Base-by-base conservation (phyloP, 495 filamentous ascomycete genomes). In the Xylaria longipes region DNA sequence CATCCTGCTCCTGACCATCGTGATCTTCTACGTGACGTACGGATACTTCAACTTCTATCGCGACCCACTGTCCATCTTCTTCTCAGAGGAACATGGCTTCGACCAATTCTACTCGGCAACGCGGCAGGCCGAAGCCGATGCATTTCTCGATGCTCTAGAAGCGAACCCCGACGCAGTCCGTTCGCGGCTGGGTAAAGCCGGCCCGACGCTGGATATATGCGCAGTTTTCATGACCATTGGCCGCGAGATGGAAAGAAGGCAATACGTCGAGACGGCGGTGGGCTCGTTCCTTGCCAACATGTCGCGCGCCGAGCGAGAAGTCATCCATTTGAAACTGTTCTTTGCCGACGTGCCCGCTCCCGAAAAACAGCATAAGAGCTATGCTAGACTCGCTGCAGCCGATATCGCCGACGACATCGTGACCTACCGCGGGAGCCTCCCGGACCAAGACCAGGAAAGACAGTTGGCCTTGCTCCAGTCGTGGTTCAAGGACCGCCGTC, bases 31-130 rank as follows among this genome's bases (percentile, higher is more conserved):
- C 60, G 65, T 69, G 43, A 66, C 75, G 27, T 82, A 80, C 68
- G 76, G 79, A 25, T 74, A 72, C 7, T 52, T 77, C 48, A 69
- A 74, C 58, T 82, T 82, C 52, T 84, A 81, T 74, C 81, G 82
- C 70, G 79, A 84, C 64, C 82, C 81, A 9, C 75, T 82, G 6
- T 82, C 80, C 62, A 80, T 80, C 39, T 83, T 83, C 71, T 83
- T 82, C 73, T 75, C 73, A 45, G 76, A 75, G 27, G 67, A 82
- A 3, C 71, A 77, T 72, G 80, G 77, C 62, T 82, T 79, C 74
- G 79, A 82, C 35, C 77, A 73, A 50, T 75, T 79, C 68, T 83
- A 84, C 73, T 83, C 81, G 25, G 72, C 72, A 29, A 74, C 72
- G 48, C 76, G 80, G 20, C 78, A 81, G 63, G 63, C 69, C 12